Percentiles rank a stretch among this genome's conserved stretches.
phyloP scores from a whole-genome alignment of 148 eudicot genomes.

The Salicornia ramosissima region DNA sequence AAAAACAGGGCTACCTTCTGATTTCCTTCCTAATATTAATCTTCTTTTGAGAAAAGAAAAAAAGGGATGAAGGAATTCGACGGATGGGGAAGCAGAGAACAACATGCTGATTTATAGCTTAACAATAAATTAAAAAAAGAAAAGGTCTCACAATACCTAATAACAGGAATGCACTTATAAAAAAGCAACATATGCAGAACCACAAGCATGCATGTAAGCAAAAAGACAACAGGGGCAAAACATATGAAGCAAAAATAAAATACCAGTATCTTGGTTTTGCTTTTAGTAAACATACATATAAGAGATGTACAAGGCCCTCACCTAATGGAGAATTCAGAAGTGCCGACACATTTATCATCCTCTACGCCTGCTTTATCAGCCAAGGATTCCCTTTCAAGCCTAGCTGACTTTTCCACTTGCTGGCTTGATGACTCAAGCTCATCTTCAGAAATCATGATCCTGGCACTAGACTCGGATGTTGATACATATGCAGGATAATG shows the following conservation, averaged over 20 bases:
- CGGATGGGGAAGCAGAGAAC: too few relatives aligned
- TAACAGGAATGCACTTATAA: not conserved
- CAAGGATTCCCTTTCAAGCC: conserved; percentile 46
- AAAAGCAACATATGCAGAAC: not conserved
- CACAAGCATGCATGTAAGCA: not conserved
- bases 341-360: conserved; percentile 23
- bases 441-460: conserved; percentile 43
- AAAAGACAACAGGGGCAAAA: not conserved
- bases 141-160: not conserved
- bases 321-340: conserved; percentile 31
- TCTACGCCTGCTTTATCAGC: conserved; percentile 58
- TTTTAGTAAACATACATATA: not conserved
- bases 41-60: too few relatives aligned
- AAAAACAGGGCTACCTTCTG: too few relatives aligned
- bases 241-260: not conserved
- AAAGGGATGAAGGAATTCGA: not conserved
- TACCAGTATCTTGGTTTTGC: not conserved
- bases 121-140: not conserved
- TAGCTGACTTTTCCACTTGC: conserved; percentile 50
- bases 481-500: conserved; percentile 57
- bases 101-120: too few relatives aligned
- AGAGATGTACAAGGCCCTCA: conserved; percentile 11
- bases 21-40: too few relatives aligned
- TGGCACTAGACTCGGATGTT: conserved; percentile 61
- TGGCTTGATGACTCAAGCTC: conserved; percentile 66